Evolutionary conservation across 2,329 filamentous ascomycete genomes (phyloP), one percentile per base, ranked within the genome.

Genomic region (Penicillium glabrum): DNA sequence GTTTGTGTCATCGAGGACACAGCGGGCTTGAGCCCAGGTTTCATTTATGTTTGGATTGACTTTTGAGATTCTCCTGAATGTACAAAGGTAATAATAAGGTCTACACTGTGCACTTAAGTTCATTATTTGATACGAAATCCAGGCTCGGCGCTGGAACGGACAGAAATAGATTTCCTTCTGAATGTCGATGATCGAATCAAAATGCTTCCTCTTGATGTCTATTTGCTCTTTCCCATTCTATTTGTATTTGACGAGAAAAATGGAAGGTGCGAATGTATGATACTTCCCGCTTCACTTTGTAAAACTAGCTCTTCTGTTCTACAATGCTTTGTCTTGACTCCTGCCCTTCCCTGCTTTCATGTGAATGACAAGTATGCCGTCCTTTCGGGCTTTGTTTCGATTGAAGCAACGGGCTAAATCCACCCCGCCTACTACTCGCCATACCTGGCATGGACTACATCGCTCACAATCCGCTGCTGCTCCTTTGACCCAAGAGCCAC

Each of bases 51-150:
- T 54, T 57, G 26, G 49, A n/a, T 33, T 23, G 49, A 41, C 39
- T 41, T 48, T 61, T 44, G 57, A 56, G 56, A 51, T 57, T 60
- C 46, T 62, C 61, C 64, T 58, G 61, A 66, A 64, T 64, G 61
- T 65, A 68, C 66, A 64, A 67, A 69, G 70, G 65, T 67, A 67
- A 66, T 64, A 59, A 51, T 59, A 66, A 61, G 63, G 55, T 58
- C 56, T 58, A 44, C 37, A 41, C 35, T 39, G 52, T 48, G 35
- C 24, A 23, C 26, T 23, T 23, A 16, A 24, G 16, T 27, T 21
- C 14, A n/a, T 14, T 33, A 21, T 31, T 33, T 33, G 19, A 48
- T 46, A 27, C 45, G 14, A 24, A 26, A 26, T 29, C 26, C n/a
- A 29, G 29, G 1, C 9, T 39, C 35, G 66, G 61, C 60, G 61